Evolutionary conservation across 352 stramenopile species (phyloP).

Genomic region (Phytophthora fragariaefolia): DNA sequence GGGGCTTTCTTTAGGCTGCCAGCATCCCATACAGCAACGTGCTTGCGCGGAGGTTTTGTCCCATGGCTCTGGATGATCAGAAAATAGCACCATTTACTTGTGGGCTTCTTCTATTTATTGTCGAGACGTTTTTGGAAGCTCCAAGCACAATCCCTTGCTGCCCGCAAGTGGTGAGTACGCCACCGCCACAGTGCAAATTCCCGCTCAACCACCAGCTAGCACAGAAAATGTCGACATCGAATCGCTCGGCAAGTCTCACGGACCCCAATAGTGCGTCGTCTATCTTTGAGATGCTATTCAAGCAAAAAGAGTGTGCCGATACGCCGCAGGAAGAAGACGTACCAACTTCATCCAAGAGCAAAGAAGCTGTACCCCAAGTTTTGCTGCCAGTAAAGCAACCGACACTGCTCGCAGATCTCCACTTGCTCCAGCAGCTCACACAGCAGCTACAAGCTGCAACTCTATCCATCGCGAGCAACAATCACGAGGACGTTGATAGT

Average conservation of each 20-base stretch:
- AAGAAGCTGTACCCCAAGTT: conserved; percentile 18
- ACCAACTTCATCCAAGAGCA: conserved; percentile 3
- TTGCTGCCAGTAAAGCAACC: conserved; percentile 25
- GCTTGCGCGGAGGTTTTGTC: not conserved
- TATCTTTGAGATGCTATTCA: conserved; percentile 42
- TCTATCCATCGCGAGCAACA: conserved; percentile 24
- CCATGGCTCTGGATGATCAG: not conserved
- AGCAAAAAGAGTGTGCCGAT: conserved; percentile 23
- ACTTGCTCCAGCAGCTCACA: conserved; percentile 34
- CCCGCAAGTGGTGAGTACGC: not conserved
- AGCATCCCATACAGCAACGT: not conserved
- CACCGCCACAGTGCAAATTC: conserved; percentile 29
- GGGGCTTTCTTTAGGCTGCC: not conserved
- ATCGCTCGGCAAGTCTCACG: conserved; percentile 9
- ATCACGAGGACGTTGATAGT: conserved; percentile 25
- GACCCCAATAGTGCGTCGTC: conserved; percentile 15
- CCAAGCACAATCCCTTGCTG: conserved; percentile 11
- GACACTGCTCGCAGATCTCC: conserved; percentile 33
- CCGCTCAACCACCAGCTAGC: conserved; percentile 10
- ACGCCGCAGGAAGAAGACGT: conserved; percentile 23
- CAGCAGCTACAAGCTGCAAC: conserved; percentile 33
- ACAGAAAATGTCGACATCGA: conserved; percentile 19
- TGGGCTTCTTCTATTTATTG: conserved; percentile 6
- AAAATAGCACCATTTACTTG: conserved; percentile 1
- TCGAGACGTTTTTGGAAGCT: not conserved